Evolutionary conservation across 495 filamentous ascomycete species (phyloP).

Genomic region (Xylaria grammica): DNA sequence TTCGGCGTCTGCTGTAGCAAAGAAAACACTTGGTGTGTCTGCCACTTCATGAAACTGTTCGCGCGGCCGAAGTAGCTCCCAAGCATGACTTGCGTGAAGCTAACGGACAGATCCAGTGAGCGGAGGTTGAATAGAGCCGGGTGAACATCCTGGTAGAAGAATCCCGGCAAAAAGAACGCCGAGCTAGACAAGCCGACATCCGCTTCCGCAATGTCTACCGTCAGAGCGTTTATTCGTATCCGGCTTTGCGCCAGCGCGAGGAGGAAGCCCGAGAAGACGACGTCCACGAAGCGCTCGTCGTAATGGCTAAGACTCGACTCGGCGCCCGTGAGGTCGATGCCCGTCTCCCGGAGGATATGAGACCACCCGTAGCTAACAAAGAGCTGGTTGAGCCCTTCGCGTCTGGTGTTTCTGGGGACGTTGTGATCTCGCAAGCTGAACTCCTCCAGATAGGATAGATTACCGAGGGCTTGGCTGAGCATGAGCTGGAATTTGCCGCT

Average conservation of each 20-base stretch:
- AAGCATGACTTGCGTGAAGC: slow-evolving; percentile 29
- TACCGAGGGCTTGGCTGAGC: slow-evolving; percentile 43
- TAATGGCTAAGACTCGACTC: slow-evolving; percentile 22
- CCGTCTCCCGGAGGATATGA: slow-evolving; percentile 23
- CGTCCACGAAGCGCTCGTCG: slow-evolving; percentile 33
- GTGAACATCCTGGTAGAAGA: slow-evolving; percentile 12
- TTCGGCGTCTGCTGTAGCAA: slow-evolving; percentile 32
- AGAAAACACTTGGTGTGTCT: slow-evolving; percentile 31
- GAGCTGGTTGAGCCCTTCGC: slow-evolving; percentile 16
- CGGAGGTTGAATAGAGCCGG: slow-evolving; percentile 16
- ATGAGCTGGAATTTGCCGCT: slow-evolving; percentile 30
- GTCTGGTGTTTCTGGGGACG: slow-evolving; percentile 12
- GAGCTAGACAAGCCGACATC: slow-evolving; percentile 33
- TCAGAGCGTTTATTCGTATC: slow-evolving; percentile 21
- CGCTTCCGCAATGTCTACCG: slow-evolving; percentile 24
- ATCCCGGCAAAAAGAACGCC: slow-evolving; percentile 28
- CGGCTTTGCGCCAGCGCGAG: slow-evolving; percentile 28
- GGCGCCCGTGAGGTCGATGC: slow-evolving; percentile 23
- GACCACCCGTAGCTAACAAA: slow-evolving; percentile 30
- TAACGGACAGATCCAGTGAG: slow-evolving; percentile 31
- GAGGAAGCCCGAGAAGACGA: slow-evolving; percentile 28
- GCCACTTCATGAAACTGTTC: slow-evolving; percentile 27
- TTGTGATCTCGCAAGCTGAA: slow-evolving; percentile 44
- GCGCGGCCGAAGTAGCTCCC: slow-evolving; percentile 27
- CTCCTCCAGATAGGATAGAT: slow-evolving; percentile 41